Conservation (phyloP, 2,329 filamentous ascomycete species). For the Colletotrichum sidae region DNA sequence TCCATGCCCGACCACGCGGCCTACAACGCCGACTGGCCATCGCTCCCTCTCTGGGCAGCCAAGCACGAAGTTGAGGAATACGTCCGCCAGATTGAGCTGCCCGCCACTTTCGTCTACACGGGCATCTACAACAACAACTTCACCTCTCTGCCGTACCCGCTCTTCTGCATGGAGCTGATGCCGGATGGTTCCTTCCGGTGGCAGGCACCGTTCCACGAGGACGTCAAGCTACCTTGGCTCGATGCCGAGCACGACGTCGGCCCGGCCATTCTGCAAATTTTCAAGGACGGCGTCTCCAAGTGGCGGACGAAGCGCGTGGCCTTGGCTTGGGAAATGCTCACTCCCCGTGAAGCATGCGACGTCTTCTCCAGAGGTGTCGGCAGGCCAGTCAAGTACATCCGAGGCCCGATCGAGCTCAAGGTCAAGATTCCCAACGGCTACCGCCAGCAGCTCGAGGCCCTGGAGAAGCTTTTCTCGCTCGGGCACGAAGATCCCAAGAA, state of each 20-base stretch:
- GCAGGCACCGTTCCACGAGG: slow-evolving; percentile 93
- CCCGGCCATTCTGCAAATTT: slow-evolving; percentile 89
- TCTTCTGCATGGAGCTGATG: slow-evolving; percentile 95
- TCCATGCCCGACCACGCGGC: slow-evolving; percentile 95
- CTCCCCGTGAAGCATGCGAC: slow-evolving; percentile 83
- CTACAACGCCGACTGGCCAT: slow-evolving; percentile 81
- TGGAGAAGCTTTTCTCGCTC: slow-evolving; percentile 69
- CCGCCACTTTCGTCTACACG: slow-evolving; percentile 93
- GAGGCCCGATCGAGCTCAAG: slow-evolving; percentile 83
- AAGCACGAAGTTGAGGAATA: slow-evolving; percentile 96
- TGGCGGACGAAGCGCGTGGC: slow-evolving; percentile 87
- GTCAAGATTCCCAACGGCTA: slow-evolving; percentile 91
- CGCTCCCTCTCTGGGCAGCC: slow-evolving; percentile 88
- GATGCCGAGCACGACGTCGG: slow-evolving; percentile 97
- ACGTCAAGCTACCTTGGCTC: slow-evolving; percentile 91
- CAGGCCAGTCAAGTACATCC: slow-evolving; percentile 81
- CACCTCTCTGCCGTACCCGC: slow-evolving; percentile 88
- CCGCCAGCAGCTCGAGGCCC: slow-evolving; percentile 82
- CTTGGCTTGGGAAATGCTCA: slow-evolving; percentile 89
- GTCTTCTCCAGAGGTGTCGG: slow-evolving; percentile 84
- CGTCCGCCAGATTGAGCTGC: slow-evolving; percentile 82
- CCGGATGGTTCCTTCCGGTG: slow-evolving; percentile 88
- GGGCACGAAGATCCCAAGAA: slow-evolving; percentile 63
- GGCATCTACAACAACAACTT: slow-evolving; percentile 99
- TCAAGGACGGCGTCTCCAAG: slow-evolving; percentile 90